Conservation (phyloP, 345 rosid genomes). For the Eucalyptus sp. region DNA sequence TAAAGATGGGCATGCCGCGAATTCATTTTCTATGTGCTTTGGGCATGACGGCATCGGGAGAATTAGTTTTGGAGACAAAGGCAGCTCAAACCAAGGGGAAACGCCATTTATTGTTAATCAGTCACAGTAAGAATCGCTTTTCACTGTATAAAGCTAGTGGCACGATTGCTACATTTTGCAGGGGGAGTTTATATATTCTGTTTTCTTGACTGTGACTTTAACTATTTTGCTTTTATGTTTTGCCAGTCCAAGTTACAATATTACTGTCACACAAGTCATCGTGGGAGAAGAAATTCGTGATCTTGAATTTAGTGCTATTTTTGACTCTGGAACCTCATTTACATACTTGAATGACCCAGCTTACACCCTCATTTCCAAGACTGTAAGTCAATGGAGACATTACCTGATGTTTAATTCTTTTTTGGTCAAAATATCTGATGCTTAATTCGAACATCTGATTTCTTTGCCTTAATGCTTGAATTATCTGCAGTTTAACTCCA, state of each 20-base stretch:
- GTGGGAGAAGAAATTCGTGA: conserved; percentile 39
- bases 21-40: conserved; percentile 97
- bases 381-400: conserved; percentile 16
- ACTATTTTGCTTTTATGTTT: background rate
- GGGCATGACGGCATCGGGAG: conserved; percentile 61
- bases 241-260: conserved; percentile 72
- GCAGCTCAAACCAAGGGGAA: conserved; percentile 63
- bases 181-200: background rate
- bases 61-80: conserved; percentile 86
- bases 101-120: conserved; percentile 59
- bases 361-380: conserved; percentile 45
- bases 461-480: background rate
- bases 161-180: background rate
- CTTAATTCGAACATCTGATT: background rate
- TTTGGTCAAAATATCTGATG: background rate
- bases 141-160: background rate
- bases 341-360: conserved; percentile 76
- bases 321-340: conserved; percentile 93
- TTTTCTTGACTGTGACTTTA: background rate
- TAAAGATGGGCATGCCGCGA: conserved; percentile 37
- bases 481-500: conserved; percentile 52
- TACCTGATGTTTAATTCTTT: background rate
- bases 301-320: conserved; percentile 62
- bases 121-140: conserved; percentile 38
- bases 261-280: conserved; percentile 49